Conservation (phyloP, 306 rosid genomes). For the Gleditsia sinensis region DNA sequence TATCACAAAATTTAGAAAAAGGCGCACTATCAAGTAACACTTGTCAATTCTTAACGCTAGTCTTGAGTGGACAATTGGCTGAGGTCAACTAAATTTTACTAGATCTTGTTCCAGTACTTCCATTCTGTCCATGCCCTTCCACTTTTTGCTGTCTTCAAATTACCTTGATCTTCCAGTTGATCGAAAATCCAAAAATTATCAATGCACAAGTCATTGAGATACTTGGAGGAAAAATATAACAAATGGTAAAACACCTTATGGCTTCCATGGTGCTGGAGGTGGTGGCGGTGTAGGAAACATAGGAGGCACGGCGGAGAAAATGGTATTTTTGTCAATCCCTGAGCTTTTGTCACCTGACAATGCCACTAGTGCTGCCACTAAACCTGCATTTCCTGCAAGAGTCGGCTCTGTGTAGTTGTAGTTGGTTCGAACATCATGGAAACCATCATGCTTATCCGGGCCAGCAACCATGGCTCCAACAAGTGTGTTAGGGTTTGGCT, state of each 20-base stretch:
- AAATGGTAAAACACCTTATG: slow-evolving; percentile 40
- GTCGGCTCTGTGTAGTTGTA: slow-evolving; percentile 91
- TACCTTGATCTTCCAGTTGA: slow-evolving; percentile 32
- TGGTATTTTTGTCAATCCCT: slow-evolving; percentile 74
- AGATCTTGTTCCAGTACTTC: slow-evolving; percentile 12
- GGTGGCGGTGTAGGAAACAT: slow-evolving; percentile 93
- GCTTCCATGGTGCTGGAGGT: slow-evolving; percentile 92
- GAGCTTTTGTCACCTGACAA: slow-evolving; percentile 64
- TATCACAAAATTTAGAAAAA: slow-evolving; percentile 46
- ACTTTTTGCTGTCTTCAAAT: slow-evolving; percentile 18
- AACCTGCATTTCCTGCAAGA: slow-evolving; percentile 82
- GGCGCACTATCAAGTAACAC: slow-evolving; percentile 15
- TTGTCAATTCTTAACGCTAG: slow-evolving; percentile 21
- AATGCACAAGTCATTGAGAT: slow-evolving; percentile 42
- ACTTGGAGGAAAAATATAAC: slow-evolving; percentile 16
- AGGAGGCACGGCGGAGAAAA: slow-evolving; percentile 82
- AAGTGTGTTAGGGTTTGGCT: slow-evolving; percentile 68
- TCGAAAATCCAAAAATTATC: slow-evolving; percentile 29
- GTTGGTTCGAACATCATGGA: slow-evolving; percentile 73
- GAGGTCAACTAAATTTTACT: slow-evolving; percentile 6
- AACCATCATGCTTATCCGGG: slow-evolving; percentile 76
- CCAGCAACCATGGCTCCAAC: slow-evolving; percentile 91
- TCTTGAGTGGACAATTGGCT: not conserved
- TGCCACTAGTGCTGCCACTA: slow-evolving; percentile 76
- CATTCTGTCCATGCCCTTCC: not conserved